Base-by-base conservation (phyloP, 164 flowering plant species). In the Nelumbo lutea region DNA sequence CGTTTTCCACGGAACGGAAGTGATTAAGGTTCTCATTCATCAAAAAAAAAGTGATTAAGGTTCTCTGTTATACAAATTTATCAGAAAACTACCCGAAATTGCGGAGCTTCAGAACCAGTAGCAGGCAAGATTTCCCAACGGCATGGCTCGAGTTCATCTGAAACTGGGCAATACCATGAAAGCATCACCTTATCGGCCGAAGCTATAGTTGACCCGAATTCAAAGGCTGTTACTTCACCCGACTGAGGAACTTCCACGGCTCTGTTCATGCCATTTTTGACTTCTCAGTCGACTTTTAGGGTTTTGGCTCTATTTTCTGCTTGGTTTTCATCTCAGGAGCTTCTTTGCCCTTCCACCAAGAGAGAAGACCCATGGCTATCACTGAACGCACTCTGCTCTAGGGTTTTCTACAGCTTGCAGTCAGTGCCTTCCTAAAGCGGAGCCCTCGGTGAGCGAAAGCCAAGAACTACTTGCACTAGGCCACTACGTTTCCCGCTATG, bases 71-170 rank as follows among this genome's bases (percentile, higher is more conserved):
- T 68, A 59, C 62, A 70, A 70, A 55, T 41, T 61, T 46, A 46
- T 86, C 83, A 93, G 74, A 94, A 94, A 44, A 85, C 90, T 8
- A 94, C 88, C 67, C 97, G 96, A 69, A 94, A 91, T 84, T 83
- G 96, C 0, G 97, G 98, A 15, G 96, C 95, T 52, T 85, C 80
- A 10, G 84, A 63, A 52, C 70, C 86, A 7, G 72, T 69, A 0
- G 92, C 85, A 7, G 93, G 90, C 55, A 86, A 48, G 42, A 94
- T 85, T 79, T 84, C 89, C 98, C 98, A 94, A 13, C 90, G 90
- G 79, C 98, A 94, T 8, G 98, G 98, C 80, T 94, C 96, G 64
- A 94, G 89, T 2, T 91, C 97, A 67, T 94, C 97, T 71, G 97
- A 91, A 41, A 94, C 98, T 3, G 98, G 89, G 82, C 98, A 94